These are phyloP conservation scores for Geranium brycei DNA, from an alignment of 345 rosid species.

Conservation along the genomic window DNA sequence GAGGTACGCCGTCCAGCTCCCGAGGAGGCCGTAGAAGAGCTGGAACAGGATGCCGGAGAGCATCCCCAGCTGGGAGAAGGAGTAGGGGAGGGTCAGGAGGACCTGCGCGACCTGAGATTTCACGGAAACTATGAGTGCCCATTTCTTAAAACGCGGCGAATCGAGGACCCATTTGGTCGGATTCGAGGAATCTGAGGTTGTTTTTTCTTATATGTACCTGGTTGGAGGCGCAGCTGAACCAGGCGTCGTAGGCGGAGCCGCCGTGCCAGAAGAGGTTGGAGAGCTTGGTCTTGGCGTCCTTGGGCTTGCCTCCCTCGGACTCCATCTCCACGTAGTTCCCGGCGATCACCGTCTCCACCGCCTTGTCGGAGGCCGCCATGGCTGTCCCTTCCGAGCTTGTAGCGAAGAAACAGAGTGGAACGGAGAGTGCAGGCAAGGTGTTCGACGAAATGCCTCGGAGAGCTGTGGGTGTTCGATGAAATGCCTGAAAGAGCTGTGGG, in stretches of 20 bases:
- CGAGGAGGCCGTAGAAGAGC: slow-evolving; percentile 82
- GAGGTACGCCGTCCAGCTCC: slow-evolving; percentile 98
- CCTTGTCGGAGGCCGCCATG: slow-evolving; percentile 51
- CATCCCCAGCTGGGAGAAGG: slow-evolving; percentile 97
- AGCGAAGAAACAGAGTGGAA: too few species aligned
- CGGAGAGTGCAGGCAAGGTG: too few species aligned
- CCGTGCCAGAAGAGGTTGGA: slow-evolving; percentile 88
- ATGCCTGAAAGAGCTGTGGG: too few species aligned
- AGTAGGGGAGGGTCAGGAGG: slow-evolving; percentile 87
- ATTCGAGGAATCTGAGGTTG: too few species aligned
- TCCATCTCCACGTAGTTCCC: slow-evolving; percentile 98
- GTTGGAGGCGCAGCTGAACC: slow-evolving; percentile 98
- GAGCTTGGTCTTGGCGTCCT: slow-evolving; percentile 42
- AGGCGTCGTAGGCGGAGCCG: slow-evolving; percentile 92
- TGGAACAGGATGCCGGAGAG: slow-evolving; percentile 85
- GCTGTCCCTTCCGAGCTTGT: neutral
- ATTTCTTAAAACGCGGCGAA: too few species aligned
- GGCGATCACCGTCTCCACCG: slow-evolving; percentile 68
- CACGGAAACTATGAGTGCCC: too few species aligned
- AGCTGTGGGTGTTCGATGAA: too few species aligned
- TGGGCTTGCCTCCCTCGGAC: slow-evolving; percentile 52
- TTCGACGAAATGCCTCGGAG: too few species aligned
- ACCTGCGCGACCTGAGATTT: slow-evolving; percentile 90
- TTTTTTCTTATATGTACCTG: slow-evolving; percentile 33
- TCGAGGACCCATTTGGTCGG: too few species aligned